These are phyloP conservation scores for Didymosphaeria variabile DNA, from an alignment of 2,329 filamentous ascomycete genomes.

Conservation along the genomic window DNA sequence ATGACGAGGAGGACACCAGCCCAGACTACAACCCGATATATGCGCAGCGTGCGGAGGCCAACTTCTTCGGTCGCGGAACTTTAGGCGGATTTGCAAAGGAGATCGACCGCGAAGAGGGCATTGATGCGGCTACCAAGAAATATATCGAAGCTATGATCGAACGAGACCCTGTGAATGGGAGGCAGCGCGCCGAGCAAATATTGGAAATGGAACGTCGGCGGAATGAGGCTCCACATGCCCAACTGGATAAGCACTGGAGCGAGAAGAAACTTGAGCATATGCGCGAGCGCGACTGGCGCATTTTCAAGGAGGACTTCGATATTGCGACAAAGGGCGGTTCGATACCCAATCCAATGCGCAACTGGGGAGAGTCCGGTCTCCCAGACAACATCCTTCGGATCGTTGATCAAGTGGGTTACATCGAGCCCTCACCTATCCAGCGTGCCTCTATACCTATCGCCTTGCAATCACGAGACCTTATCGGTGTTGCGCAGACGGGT, in stretches of 20 bases:
- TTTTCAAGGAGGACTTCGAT: conserved; percentile 99
- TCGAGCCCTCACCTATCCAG: conserved; percentile 90
- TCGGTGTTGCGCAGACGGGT: conserved; percentile 96
- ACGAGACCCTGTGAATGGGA: conserved; percentile 78
- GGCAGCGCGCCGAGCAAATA: conserved; percentile 78
- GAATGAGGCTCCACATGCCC: conserved; percentile 75
- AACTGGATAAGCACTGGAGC: conserved; percentile 92
- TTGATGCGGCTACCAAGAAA: conserved; percentile 52
- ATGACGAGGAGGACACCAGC: conserved; percentile 91
- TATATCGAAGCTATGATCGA: conserved; percentile 76
- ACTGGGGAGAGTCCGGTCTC: conserved; percentile 85
- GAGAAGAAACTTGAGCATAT: conserved; percentile 93
- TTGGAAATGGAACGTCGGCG: conserved; percentile 84
- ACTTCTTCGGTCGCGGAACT: conserved; percentile 74
- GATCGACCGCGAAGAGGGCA: conserved; percentile 56
- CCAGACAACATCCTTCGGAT: conserved; percentile 82
- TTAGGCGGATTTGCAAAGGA: conserved; percentile 73
- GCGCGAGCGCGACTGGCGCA: conserved; percentile 98
- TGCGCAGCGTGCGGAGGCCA: conserved; percentile 70
- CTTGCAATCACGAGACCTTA: conserved; percentile 90
- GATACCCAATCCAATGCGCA: conserved; percentile 96
- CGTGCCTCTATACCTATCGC: conserved; percentile 95
- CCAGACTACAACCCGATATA: conserved; percentile 84
- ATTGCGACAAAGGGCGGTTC: conserved; percentile 92
- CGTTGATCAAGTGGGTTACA: conserved; percentile 85